Percentiles rank a stretch among this genome's conserved stretches.
These are phyloP conservation scores for Boletus sp. DNA, from an alignment of 768 basidiomycete genomes.

Conservation along the genomic window DNA sequence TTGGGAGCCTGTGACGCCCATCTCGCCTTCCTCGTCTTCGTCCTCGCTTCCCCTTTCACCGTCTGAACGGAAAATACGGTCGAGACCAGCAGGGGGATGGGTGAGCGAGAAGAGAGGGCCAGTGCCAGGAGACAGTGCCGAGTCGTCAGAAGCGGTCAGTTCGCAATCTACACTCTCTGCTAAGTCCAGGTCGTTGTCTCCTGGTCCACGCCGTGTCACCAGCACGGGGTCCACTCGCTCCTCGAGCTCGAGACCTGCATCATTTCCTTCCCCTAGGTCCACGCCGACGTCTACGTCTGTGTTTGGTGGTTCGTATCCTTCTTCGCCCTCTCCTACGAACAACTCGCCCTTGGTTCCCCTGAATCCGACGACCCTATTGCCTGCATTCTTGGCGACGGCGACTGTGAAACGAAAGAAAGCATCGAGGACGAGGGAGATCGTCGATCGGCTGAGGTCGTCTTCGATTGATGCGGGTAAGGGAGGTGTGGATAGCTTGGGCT, in stretches of 20 bases:
- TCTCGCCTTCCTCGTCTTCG: slow-evolving; percentile 18
- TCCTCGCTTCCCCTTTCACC: slow-evolving; percentile 17
- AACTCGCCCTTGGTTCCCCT: not conserved
- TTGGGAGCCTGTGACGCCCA: slow-evolving; percentile 20
- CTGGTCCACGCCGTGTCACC: slow-evolving; percentile 1
- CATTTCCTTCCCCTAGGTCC: slow-evolving; percentile 8
- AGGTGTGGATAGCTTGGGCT: slow-evolving; percentile 8
- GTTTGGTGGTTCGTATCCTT: slow-evolving; percentile 6
- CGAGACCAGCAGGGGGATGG: not conserved
- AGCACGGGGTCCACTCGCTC: slow-evolving; percentile 9
- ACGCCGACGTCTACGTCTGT: slow-evolving; percentile 7
- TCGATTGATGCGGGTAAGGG: slow-evolving; percentile 23
- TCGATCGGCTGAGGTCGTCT: slow-evolving; percentile 25
- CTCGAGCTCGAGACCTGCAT: slow-evolving; percentile 4
- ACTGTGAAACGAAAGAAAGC: slow-evolving; percentile 22
- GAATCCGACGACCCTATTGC: slow-evolving; percentile 17
- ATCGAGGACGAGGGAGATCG: slow-evolving; percentile 30
- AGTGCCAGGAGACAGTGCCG: not conserved
- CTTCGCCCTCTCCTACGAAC: slow-evolving; percentile 5
- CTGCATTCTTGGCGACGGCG: slow-evolving; percentile 23
- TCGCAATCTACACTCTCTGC: not conserved
- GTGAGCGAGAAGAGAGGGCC: not conserved
- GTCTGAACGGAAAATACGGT: slow-evolving; percentile 2
- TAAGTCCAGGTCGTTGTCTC: slow-evolving; percentile 19
- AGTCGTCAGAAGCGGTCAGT: not conserved